Base-by-base conservation (phyloP, 2,329 filamentous ascomycete genomes). In the Hypoxylon sp. region DNA sequence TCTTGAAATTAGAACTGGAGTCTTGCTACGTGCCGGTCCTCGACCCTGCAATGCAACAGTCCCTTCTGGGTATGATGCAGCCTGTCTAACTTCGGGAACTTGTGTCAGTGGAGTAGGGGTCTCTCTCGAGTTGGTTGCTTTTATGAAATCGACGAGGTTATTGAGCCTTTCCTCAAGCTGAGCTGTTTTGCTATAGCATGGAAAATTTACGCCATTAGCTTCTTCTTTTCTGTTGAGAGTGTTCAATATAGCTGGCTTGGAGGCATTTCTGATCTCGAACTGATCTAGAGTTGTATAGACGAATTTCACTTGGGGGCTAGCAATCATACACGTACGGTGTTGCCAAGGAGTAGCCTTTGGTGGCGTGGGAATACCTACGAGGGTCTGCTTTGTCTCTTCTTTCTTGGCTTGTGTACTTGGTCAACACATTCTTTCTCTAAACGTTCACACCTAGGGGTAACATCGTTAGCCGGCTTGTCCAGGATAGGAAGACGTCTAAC, bases 101-200 rank as follows among this genome's bases (percentile, higher is more conserved):
- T 64, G 59, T n/a, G 61, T 61, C 30, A 68, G 61, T 11, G 72
- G 59, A 25, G 40, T 31, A 42, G 71, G 68, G 17, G 62, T 37
- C 27, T 74, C 68, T 48, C 64, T 66, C 2, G 71, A 66, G 51
- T 72, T 75, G 1, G 80, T 80, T 1, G 83, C 82, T 35, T 82
- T 82, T 2, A 87, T 78, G 0, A 85, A 77, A 56, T 83, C 83
- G 22, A 86, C 82, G 1, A 87, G 78, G 17, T 83, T 84, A 66
- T 86, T 84, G 6, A 86, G 75, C 6, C 82, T 80, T 61, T 85
- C 81, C 65, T 86, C 85, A 13, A 86, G 82, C 63, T 85, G 84
- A 0, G 83, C 81, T 2, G 85, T 86, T 72, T 80, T 82, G 13
- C 85, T 86, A 62, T 20, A n/a, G 14, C 8, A 35, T 1, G 25